Base-by-base conservation (phyloP, 2,329 filamentous ascomycete species). In the Fusarium globosum region DNA sequence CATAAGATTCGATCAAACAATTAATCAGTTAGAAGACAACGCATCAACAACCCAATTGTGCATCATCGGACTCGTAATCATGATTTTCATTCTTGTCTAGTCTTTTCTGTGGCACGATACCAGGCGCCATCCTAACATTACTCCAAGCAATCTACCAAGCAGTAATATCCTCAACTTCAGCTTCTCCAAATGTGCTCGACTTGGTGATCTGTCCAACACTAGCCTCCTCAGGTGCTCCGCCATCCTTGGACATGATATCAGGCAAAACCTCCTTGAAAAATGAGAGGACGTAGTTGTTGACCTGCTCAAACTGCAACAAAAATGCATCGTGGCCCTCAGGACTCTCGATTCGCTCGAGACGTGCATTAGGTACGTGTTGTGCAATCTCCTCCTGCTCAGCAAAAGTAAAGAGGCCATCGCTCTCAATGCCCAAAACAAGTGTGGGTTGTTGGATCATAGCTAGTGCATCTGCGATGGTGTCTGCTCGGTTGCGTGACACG, bases 261-360 rank as follows among this genome's bases (percentile, higher is more conserved):
- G 95, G 94, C 36, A 99, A 82, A 6, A 93, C 91, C 77, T 96
- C 91, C 66, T 91, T 89, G 82, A 99, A 86, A 80, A 99, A 99
- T 5, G 89, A 89, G 23, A 98, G 84, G 56, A 98, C 91, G 80
- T 97, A 94, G 38, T 86, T 88, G 83, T 99, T 99, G 67, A 98
- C 96, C 83, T 98, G 96, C 85, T 98, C 94, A 79, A 99, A 99
- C 82, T 99, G 96, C 61, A 99, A 85, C 78, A 99, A 83, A 82
- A 99, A 99, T 0, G 96, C 96, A 82, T 99, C 96, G 78, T 99
- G 96, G 2, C 96, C 96, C 80, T 99, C 96, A 1, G 94, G 93
- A 69, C 93, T 97, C 78, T 98, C 94, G 68, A 99, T 99, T 52
- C 91, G 94, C 82, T 94, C 91, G 33, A 99, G 85, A 16, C 90